These are phyloP conservation scores for Aspergillus chevalieri DNA, from an alignment of 2,329 filamentous ascomycete genomes.

Conservation along the genomic window DNA sequence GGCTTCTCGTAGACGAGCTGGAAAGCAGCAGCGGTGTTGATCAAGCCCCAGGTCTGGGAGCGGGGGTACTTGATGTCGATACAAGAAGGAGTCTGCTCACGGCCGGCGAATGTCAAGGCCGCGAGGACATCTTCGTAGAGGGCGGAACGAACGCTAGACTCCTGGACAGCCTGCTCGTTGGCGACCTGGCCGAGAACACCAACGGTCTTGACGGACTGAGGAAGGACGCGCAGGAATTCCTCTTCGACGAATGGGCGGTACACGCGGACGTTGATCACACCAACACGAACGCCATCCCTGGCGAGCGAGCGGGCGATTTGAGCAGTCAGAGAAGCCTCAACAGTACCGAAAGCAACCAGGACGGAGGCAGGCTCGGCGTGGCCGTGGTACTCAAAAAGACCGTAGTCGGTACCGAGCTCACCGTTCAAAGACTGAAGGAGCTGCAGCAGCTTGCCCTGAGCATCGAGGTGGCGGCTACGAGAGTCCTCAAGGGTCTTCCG, in stretches of 20 bases:
- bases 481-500: conserved; percentile 55
- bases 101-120: conserved; percentile 71
- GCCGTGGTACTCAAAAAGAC: conserved; percentile 88
- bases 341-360: conserved; percentile 85
- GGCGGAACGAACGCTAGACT: conserved; percentile 71
- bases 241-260: conserved; percentile 96
- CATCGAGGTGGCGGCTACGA: conserved; percentile 63
- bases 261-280: conserved; percentile 83
- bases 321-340: conserved; percentile 77
- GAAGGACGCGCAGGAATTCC: conserved; percentile 77
- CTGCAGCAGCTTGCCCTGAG: conserved; percentile 64
- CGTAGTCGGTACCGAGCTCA: conserved; percentile 89
- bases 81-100: conserved; percentile 58
- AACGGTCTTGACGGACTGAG: conserved; percentile 66
- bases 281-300: conserved; percentile 68
- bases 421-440: conserved; percentile 73
- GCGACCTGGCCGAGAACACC: conserved; percentile 85
- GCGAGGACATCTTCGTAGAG: conserved; percentile 90
- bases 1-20: conserved; percentile 40
- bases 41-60: conserved; percentile 57
- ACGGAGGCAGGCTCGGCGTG: conserved; percentile 74
- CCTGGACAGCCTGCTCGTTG: conserved; percentile 64
- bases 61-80: conserved; percentile 87
- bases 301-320: conserved; percentile 72
- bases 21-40: conserved; percentile 40